These are phyloP conservation scores for Furcasterigmium furcatum DNA, from an alignment of 2,329 filamentous ascomycete species.

Conservation along the genomic window DNA sequence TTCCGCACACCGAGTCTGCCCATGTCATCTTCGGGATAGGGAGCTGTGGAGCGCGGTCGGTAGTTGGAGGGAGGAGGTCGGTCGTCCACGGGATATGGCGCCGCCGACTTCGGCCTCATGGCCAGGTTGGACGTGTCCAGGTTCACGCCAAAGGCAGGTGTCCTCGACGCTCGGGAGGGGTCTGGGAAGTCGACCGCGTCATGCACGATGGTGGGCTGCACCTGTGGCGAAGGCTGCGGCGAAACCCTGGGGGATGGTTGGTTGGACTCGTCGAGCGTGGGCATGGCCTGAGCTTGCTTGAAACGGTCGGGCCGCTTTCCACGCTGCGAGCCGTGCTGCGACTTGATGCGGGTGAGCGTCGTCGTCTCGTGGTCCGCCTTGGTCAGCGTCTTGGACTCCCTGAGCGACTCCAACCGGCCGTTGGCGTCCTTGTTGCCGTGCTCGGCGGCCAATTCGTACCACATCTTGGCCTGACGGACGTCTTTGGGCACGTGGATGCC, in stretches of 20 bases:
- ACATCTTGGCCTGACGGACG: slow-evolving; percentile 75
- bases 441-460: slow-evolving; percentile 87
- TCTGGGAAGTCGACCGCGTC: slow-evolving; percentile 44
- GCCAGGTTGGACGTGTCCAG: slow-evolving; percentile 31
- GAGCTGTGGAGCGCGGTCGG: slow-evolving; percentile 43
- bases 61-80: slow-evolving; percentile 46
- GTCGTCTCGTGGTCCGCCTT: slow-evolving; percentile 92
- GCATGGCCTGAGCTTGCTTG: slow-evolving; percentile 39
- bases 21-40: slow-evolving; percentile 53
- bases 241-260: slow-evolving; percentile 28
- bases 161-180: slow-evolving; percentile 34
- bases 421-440: slow-evolving; percentile 90
- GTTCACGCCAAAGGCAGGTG: slow-evolving; percentile 48
- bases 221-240: slow-evolving; percentile 38
- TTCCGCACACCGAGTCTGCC: slow-evolving; percentile 43
- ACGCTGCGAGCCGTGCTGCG: slow-evolving; percentile 67
- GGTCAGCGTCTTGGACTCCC: slow-evolving; percentile 77
- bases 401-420: slow-evolving; percentile 78
- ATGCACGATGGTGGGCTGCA: slow-evolving; percentile 30
- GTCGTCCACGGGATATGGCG: slow-evolving; percentile 71
- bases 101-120: slow-evolving; percentile 50
- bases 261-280: slow-evolving; percentile 43
- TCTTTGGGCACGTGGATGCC: slow-evolving; percentile 88
- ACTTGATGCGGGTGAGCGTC: slow-evolving; percentile 84
- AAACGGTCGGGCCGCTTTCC: slow-evolving; percentile 60